Conservation (phyloP, 805 yeast species). For the Nematodospora valgi region DNA sequence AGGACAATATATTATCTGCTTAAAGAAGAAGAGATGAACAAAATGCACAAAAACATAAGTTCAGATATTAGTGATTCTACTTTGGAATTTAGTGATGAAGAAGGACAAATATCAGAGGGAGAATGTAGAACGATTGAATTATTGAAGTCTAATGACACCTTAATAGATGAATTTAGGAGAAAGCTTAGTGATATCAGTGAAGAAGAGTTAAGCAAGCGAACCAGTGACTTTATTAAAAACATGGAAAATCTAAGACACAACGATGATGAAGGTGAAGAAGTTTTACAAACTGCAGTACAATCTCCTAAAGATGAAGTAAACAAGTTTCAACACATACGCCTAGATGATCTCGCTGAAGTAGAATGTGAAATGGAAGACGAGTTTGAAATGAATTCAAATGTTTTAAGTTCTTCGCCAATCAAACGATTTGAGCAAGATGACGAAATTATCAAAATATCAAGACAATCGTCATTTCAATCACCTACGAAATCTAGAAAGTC, state of each 20-base stretch:
- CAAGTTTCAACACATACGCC: neutral
- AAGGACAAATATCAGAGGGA: constrained; percentile 6
- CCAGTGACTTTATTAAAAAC: constrained; percentile 20
- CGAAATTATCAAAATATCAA: constrained; percentile 5
- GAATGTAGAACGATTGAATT: constrained; percentile 15
- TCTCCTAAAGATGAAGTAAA: neutral
- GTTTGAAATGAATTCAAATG: constrained; percentile 1
- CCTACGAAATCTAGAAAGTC: constrained; percentile 12
- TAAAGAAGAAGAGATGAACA: constrained; percentile 1
- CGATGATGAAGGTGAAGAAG: constrained; percentile 11
- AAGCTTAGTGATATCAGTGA: constrained; percentile 6
- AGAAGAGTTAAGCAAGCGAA: constrained; percentile 2
- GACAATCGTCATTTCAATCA: constrained; percentile 14
- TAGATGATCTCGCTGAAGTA: constrained; percentile 7
- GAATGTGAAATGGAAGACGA: constrained; percentile 8
- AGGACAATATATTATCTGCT: constrained; percentile 9
- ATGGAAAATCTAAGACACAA: constrained; percentile 28
- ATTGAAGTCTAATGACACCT: constrained; percentile 23
- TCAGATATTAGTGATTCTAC: constrained; percentile 8
- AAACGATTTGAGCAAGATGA: constrained; percentile 2
- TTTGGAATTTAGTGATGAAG: constrained; percentile 6
- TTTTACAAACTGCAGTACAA: no score
- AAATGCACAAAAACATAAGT: no score
- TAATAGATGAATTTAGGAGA: constrained; percentile 9
- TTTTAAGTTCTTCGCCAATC: neutral